These are phyloP conservation scores for Leccinum broughii DNA, from an alignment of 768 basidiomycete genomes.

Conservation along the genomic window DNA sequence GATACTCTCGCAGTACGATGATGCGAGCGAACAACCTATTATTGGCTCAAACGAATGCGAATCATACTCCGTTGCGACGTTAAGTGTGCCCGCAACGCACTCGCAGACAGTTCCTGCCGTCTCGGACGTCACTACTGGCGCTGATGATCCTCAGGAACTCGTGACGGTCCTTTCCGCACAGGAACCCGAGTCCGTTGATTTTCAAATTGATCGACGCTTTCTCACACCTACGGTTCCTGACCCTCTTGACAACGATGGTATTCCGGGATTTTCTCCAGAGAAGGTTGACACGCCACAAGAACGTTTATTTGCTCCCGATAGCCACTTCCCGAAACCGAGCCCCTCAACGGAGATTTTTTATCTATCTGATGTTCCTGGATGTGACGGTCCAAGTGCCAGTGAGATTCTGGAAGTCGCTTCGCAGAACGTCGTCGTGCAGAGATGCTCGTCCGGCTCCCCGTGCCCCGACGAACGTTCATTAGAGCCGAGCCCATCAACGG, in stretches of 20 bases:
- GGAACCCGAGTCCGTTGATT: not conserved
- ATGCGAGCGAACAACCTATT: constrained; percentile 9
- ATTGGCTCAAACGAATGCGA: not conserved
- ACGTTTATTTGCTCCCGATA: not conserved
- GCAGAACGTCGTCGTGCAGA: not conserved
- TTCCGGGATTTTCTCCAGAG: not conserved
- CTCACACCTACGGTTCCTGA: not conserved
- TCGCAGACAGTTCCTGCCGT: not conserved
- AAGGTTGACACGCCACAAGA: not conserved
- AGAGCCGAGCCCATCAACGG: not conserved
- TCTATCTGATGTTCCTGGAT: not conserved
- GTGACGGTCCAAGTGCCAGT: not conserved
- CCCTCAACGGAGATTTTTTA: not conserved
- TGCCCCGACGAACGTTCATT: not conserved
- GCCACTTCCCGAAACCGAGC: not conserved
- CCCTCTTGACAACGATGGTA: not conserved
- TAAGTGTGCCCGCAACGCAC: not conserved
- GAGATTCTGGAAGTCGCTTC: not conserved
- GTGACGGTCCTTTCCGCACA: not conserved
- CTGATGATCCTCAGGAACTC: constrained; percentile 1
- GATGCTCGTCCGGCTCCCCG: not conserved
- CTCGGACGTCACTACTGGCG: not conserved
- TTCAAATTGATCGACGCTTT: not conserved
- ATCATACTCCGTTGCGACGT: not conserved
- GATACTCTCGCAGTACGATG: constrained; percentile 20